Evolutionary conservation across 768 basidiomycete species (phyloP), one percentile per base, ranked within the genome.

Genomic region (Trichaptum fuscoviolaceum): DNA sequence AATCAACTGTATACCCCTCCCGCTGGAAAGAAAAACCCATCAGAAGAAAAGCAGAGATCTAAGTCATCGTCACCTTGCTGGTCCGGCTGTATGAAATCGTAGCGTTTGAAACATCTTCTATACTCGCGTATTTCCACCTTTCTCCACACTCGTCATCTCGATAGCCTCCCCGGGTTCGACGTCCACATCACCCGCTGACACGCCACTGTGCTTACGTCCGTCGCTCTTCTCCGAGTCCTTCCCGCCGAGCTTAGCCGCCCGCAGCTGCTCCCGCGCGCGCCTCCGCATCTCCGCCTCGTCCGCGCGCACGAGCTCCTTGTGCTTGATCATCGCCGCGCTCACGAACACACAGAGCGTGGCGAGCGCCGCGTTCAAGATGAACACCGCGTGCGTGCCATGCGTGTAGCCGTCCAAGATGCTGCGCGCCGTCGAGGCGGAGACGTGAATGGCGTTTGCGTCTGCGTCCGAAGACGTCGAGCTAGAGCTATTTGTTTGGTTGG

Each of bases 261-360:
- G 66, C 57, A 70, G 65, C 61, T 9, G 62, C 60, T 66, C 72
- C 67, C 78, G 73, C 10, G 42, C 42, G 42, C 42, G 42, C 42
- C 42, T 52, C 42, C 42, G 42, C 42, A 86, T 75, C 65, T 75
- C 71, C n/a, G 80, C 81, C 35, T 88, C 87, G 71, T 89, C 89
- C 1, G 73, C 82, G 42, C 87, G 76, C 52, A 81, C 84, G 52
- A 91, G 76, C 34, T 88, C 83, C 66, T 84, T 82, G 68, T 87
- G 84, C 67, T 84, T 84, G 70, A 89, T 87, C 80, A 90, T 83
- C 61, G 84, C 67, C 12, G 87, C 72, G 67, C 85, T 83, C n/a
- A 84, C 76, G 27, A 87, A 70, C 18, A 83, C 82, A 3, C 86
- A 87, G 1, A 85, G 65, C 0, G 80, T 84, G 4, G 85, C 82